Evolutionary conservation across 805 yeast species (phyloP).

Genomic region (Isabelozyma rhagii): DNA sequence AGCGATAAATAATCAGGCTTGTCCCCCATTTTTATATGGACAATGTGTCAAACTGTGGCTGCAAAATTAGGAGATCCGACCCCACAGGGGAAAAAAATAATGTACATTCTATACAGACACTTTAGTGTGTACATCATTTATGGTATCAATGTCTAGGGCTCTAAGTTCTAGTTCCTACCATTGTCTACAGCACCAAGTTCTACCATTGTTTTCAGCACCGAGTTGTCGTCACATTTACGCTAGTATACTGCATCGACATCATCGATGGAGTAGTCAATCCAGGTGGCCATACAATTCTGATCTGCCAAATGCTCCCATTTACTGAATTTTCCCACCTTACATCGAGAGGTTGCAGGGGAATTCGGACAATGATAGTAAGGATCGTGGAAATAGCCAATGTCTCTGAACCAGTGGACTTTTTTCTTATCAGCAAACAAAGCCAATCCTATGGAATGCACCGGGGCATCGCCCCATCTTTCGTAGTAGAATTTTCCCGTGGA

Average conservation of each 20-base stretch:
- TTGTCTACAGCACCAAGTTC: too few species aligned
- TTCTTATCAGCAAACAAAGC: constrained; percentile 66
- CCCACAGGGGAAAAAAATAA: too few species aligned
- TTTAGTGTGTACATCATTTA: too few species aligned
- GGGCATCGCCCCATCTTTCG: constrained; percentile 95
- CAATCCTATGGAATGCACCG: constrained; percentile 77
- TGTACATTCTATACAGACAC: too few species aligned
- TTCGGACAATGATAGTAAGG: constrained; percentile 80
- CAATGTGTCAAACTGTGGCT: neutral
- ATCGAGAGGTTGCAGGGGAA: constrained; percentile 40
- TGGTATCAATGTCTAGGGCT: too few species aligned
- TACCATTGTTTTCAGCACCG: neutral
- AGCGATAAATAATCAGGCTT: too few species aligned
- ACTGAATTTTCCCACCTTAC: constrained; percentile 55
- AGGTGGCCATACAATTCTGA: constrained; percentile 73
- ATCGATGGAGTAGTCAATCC: constrained; percentile 49
- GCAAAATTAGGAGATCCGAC: neutral
- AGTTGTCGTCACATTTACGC: neutral
- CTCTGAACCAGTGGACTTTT: constrained; percentile 82
- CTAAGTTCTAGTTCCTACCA: too few species aligned
- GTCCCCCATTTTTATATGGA: too few species aligned
- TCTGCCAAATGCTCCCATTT: constrained; percentile 48
- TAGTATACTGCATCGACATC: constrained; percentile 11
- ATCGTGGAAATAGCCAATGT: constrained; percentile 71
- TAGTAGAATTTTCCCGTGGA: constrained; percentile 77